Evolutionary conservation across 371 early-diverging fungal genomes (phyloP), one percentile per base, ranked within the genome.

Genomic region (Mucor racemosus): DNA sequence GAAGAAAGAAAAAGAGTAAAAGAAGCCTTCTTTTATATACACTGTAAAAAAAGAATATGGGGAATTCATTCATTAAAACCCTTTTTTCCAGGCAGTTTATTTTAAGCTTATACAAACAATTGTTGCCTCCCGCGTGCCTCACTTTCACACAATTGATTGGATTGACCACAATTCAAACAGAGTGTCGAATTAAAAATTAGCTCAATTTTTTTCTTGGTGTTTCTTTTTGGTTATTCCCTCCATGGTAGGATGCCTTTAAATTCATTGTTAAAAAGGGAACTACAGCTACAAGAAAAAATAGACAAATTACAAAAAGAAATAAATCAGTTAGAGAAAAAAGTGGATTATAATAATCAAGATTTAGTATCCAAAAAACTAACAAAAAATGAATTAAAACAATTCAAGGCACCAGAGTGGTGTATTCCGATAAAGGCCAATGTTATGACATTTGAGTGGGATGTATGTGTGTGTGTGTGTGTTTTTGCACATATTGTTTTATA

Each of bases 391-490:
- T 73, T 91, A 78, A 92, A 92, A 71, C 94, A 94, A 65, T 94
- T 93, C 75, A 89, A 91, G 68, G 94, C 95, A n/a, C 97, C 97
- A 5, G 86, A 93, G 71, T 95, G 94, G 93, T 95, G 95, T 76
- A 88, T 96, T 26, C 95, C 96, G 26, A 95, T 95, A 68, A 94
- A 95, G 73, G 94, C 97, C 48, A 94, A 95, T 76, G 97, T 97
- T 61, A 88, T 94, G 90, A 92, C 87, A 58, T 97, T 93, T 87
- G 96, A 97, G 65, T 97, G 95, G 93, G 91, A 92, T 72, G 89
- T 90, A 81, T 66, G 82, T 80, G 46, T 53, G 8, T 34, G 13
- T 33, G 7, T 15, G 15, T 41, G 41, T 41, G 41, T 46, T 1
- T 53, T 46, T 63, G 26, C 0, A 21, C n/a, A n/a, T 44, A n/a